Conservation (phyloP, 2,329 filamentous ascomycete genomes). For the Ophiostoma piceae region DNA sequence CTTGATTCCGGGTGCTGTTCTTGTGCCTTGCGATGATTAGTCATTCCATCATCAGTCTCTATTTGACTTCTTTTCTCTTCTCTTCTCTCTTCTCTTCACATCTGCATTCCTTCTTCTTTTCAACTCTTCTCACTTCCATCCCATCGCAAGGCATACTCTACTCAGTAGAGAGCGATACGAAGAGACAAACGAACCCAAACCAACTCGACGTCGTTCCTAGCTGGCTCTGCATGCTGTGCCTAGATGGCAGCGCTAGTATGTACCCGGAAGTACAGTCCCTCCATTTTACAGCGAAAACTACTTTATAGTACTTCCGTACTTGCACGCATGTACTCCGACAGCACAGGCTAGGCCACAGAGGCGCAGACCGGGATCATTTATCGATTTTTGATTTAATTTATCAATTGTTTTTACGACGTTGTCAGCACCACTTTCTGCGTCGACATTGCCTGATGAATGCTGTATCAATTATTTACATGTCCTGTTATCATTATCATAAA, state of each 20-base stretch:
- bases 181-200: background rate
- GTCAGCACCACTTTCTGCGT: no score
- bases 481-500: background rate
- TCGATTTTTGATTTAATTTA: background rate
- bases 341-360: background rate
- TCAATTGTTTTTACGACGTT: background rate
- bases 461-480: no score
- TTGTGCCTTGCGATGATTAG: no score
- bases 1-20: no score
- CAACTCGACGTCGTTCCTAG: background rate
- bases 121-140: no score
- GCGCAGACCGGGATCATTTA: conserved; percentile 9
- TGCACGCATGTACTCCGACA: background rate
- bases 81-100: no score
- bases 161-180: no score
- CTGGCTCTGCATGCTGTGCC: conserved; percentile 13
- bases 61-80: no score
- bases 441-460: no score
- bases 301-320: conserved; percentile 6
- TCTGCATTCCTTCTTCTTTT: no score
- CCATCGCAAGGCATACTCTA: conserved; percentile 3
- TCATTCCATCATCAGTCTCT: no score
- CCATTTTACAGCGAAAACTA: background rate
- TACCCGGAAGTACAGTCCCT: background rate
- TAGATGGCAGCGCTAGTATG: conserved; percentile 7